Evolutionary conservation across 2,329 filamentous ascomycete genomes (phyloP).

Genomic region (Colletotrichum chrysophilum): DNA sequence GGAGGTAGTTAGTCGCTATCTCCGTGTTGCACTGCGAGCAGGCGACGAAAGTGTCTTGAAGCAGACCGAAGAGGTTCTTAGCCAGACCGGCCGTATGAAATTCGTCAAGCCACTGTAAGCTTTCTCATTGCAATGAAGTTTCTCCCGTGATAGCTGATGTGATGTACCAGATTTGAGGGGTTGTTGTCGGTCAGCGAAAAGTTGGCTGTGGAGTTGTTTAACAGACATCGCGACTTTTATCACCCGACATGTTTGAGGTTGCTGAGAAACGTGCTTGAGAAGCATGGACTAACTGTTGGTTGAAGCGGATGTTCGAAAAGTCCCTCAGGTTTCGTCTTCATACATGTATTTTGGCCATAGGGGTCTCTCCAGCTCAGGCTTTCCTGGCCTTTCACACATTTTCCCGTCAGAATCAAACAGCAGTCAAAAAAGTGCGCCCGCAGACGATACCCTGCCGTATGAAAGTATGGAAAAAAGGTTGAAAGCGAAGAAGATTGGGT

Average conservation of each 20-base stretch:
- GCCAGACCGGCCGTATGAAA: conserved; percentile 7
- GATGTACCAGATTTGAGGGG: not conserved
- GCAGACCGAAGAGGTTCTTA: not conserved
- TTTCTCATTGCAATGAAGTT: not conserved
- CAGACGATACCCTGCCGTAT: not conserved
- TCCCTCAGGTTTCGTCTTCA: not conserved
- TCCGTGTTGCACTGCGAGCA: not conserved
- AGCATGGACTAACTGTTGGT: not conserved
- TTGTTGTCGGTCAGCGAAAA: not conserved
- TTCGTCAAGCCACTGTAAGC: conserved; percentile 6
- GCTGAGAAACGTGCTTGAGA: not conserved
- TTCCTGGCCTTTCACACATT: not conserved
- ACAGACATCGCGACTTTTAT: not conserved
- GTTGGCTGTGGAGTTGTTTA: not conserved
- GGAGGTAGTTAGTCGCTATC: not conserved
- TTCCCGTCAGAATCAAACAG: not conserved
- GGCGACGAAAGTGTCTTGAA: not conserved
- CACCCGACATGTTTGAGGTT: not conserved
- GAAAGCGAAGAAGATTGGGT: not conserved
- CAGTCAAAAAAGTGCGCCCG: not conserved
- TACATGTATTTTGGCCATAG: too few relatives aligned
- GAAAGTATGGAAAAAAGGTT: not conserved
- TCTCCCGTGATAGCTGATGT: not conserved
- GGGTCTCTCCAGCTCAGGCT: not conserved
- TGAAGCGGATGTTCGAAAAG: not conserved